Evolutionary conservation across 306 rosid species (phyloP).

Genomic region (Pterocarpus macrocarpus): DNA sequence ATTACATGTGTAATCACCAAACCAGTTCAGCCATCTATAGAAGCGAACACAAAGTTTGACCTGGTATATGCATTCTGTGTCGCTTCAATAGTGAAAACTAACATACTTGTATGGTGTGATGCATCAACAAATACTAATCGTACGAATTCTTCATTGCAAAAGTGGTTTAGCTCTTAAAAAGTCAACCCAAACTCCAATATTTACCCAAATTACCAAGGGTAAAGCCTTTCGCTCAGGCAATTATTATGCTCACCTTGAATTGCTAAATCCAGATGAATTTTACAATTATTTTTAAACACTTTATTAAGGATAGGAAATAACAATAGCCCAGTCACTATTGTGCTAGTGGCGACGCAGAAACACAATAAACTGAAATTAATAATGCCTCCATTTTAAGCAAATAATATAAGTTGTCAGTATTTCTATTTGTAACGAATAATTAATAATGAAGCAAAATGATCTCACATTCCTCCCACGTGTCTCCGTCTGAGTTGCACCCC

Average conservation of each 20-base stretch:
- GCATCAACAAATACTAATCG: not conserved
- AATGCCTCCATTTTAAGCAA: not conserved
- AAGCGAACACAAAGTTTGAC: not conserved
- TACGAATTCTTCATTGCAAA: not conserved
- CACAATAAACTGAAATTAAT: slow-evolving; percentile 6
- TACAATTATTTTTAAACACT: not conserved
- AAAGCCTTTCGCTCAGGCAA: slow-evolving; percentile 2
- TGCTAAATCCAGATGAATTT: not conserved
- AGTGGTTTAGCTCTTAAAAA: not conserved
- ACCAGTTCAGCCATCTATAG: too few species aligned
- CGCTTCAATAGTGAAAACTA: not conserved
- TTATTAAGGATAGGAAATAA: not conserved
- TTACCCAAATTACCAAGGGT: not conserved
- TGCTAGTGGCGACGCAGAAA: slow-evolving; percentile 35
- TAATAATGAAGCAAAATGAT: slow-evolving; percentile 2
- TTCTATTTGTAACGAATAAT: not conserved
- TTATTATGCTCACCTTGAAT: not conserved
- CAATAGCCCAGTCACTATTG: not conserved
- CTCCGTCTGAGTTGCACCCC: slow-evolving; percentile 81
- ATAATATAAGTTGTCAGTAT: not conserved
- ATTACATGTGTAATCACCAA: too few species aligned
- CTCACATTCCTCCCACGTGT: slow-evolving; percentile 90
- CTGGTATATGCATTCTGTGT: not conserved
- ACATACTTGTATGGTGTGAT: not conserved
- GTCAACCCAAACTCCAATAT: not conserved